These are phyloP conservation scores for Schizochytrium sp. DNA, from an alignment of 108 stramenopile species.

Conservation along the genomic window DNA sequence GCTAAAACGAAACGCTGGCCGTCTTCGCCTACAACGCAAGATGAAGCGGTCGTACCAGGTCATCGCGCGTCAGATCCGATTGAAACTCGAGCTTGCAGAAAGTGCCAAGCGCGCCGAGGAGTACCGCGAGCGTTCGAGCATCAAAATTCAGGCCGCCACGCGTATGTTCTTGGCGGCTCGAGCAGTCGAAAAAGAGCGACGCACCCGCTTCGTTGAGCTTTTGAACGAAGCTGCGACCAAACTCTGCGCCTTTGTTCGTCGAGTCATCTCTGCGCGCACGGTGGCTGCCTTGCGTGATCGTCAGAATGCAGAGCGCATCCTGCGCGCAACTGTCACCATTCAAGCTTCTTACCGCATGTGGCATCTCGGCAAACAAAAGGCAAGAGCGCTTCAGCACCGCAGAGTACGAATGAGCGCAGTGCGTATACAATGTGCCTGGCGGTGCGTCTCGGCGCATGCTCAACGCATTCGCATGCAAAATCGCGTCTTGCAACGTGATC, in stretches of 20 bases:
- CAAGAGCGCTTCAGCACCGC: background rate
- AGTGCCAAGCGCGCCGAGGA: conserved; percentile 5
- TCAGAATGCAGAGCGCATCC: background rate
- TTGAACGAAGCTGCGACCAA: background rate
- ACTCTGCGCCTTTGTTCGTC: background rate
- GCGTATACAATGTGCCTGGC: background rate
- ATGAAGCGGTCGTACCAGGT: background rate
- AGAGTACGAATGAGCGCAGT: background rate
- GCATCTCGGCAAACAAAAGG: background rate
- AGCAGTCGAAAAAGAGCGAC: background rate
- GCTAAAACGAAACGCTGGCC: background rate
- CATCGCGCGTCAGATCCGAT: background rate
- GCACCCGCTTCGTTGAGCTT: background rate
- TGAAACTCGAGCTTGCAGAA: conserved; percentile 8
- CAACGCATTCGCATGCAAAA: too few relatives aligned
- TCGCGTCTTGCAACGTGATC: background rate
- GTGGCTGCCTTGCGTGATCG: background rate
- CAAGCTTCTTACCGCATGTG: background rate
- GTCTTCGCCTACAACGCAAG: background rate
- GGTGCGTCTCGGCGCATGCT: background rate
- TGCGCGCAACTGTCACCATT: background rate
- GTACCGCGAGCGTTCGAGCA: background rate
- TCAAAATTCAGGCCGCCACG: background rate
- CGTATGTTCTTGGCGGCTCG: background rate
- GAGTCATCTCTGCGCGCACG: background rate